Conservation (phyloP, 768 basidiomycete genomes). For the Mycena galopus region DNA sequence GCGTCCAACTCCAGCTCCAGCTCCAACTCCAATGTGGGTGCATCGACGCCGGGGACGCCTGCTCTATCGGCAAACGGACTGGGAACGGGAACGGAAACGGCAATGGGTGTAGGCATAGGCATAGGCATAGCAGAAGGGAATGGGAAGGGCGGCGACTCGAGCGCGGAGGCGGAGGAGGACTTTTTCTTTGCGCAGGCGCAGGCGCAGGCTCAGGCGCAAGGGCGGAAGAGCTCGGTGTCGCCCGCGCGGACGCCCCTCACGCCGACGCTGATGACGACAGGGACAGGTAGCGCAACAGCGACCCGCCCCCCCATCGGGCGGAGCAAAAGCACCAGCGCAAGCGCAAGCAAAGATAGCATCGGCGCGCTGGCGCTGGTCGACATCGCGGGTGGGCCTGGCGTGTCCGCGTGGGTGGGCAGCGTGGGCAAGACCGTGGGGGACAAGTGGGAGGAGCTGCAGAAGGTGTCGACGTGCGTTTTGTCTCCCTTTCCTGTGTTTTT, state of each 20-base stretch:
- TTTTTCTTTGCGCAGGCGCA: constrained; percentile 30
- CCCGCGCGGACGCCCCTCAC: background rate
- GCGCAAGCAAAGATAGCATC: constrained; percentile 29
- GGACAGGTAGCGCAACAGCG: too few relatives aligned
- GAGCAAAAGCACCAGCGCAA: background rate
- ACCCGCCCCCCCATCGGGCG: background rate
- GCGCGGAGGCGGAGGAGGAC: constrained; percentile 34
- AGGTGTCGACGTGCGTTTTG: constrained; percentile 64
- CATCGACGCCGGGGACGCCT: too few relatives aligned
- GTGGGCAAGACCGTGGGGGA: constrained; percentile 76
- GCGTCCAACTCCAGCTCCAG: too few relatives aligned
- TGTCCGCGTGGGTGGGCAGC: constrained; percentile 66
- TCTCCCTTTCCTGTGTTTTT: background rate
- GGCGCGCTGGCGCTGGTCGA: constrained; percentile 45
- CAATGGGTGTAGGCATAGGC: too few relatives aligned
- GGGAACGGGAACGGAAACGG: constrained; percentile 5
- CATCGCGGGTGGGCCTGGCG: constrained; percentile 44
- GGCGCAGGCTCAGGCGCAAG: too few relatives aligned
- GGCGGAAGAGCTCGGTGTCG: too few relatives aligned
- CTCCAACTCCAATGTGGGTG: too few relatives aligned
- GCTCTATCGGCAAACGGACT: background rate
- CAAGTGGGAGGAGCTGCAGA: constrained; percentile 70
- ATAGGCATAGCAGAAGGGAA: too few relatives aligned
- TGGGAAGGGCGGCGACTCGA: constrained; percentile 25
- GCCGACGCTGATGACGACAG: background rate